Base-by-base conservation (phyloP, 176 grass and related monocot genomes). In the Bromus sterilis region DNA sequence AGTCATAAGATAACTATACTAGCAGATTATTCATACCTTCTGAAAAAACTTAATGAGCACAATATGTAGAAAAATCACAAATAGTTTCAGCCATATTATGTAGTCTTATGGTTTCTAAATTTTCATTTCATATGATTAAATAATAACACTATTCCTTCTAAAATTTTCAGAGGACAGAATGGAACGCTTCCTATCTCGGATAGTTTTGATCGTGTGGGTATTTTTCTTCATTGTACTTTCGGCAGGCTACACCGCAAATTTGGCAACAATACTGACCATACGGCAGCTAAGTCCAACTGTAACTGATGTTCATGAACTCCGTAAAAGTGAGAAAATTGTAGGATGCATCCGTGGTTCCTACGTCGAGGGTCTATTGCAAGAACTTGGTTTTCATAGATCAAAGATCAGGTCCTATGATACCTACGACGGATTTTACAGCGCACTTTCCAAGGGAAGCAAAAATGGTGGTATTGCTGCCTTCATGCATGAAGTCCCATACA, bases 181-280 rank as follows among this genome's bases (percentile, higher is more conserved):
- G 9, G 71, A 91, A n/a, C 66, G 63, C 36, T 49, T 78, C 16
- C 77, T 91, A 34, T 91, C 89, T 3, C 78, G 76, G 30, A 29
- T 82, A 16, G 51, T 82, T 9, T 16, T 81, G 4, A 62, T 88
- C 20, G 39, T 81, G 28, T 88, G 82, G 83, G 12, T 83, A 2
- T 70, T 80, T 48, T 62, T 89, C 3, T 59, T 89, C 6, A 77
- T 93, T 4, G 65, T 89, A 56, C 66, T 92, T 51, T 80, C 86
- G 33, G 89, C 90, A 69, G 89, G 90, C 21, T 92, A 92, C 11
- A 92, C 86, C 11, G 90, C 90, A 37, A 92, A 51, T n/a, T 64
- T 92, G n/a, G 20, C 90, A 2, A 89, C 86, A n/a, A 89, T 92
- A 37, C 67, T 92, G 8, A 92, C 90, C 1, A 40, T 89, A 28